Base-by-base conservation (phyloP, 2,329 filamentous ascomycete genomes). In the Botrytis galanthina region DNA sequence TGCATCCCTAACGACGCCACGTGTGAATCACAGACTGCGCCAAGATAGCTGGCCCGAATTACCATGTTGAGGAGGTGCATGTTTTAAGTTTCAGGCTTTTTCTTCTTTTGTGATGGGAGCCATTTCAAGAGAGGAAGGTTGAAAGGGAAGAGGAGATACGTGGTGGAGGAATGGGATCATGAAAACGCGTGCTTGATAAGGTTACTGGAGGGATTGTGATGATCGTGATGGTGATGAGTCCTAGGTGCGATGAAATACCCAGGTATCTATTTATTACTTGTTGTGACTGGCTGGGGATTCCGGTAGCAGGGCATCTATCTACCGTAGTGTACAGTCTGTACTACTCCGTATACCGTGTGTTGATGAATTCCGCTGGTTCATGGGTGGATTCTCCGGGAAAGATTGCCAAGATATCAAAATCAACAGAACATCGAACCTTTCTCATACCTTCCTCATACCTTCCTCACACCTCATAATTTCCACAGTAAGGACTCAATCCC, bases 111-210 rank as follows among this genome's bases (percentile, higher is more conserved):
- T 0, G 10, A 35, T 14, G 5, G 7, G 20, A 37, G 35, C 32
- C 59, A 61, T 26, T 16, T 61, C 59, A 39, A 39, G 59, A 61
- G 59, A 61, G 59, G 59, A 61, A 61, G 59, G 59, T 39, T 61
- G 22, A 16, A 61, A 22, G 6, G 51, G 12, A 29, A 26, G 6
- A 26, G 22, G 32, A 20, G 20, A 32, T 26, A 26, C 32, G 32
- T 4, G 8, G 51, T 61, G 4, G 8, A 26, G 20, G 32, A 60
- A 35, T 37, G 26, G 10, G 57, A 61, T 37, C 10, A 16, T 16
- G 35, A 7, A 37, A 26, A 26, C 10, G 59, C 9, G 59, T 14
- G 59, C 5, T 37, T 61, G 59, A 61, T 61, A 61, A 61, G 59
- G 59, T 61, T 37, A 61, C 59, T 26, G 32, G 59, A 26, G 59